A percentile compares a stretch with the other conserved stretches of the same genome.
phyloP scores from a whole-genome alignment of 805 yeast genomes.

The Candida fluviatilis region DNA sequence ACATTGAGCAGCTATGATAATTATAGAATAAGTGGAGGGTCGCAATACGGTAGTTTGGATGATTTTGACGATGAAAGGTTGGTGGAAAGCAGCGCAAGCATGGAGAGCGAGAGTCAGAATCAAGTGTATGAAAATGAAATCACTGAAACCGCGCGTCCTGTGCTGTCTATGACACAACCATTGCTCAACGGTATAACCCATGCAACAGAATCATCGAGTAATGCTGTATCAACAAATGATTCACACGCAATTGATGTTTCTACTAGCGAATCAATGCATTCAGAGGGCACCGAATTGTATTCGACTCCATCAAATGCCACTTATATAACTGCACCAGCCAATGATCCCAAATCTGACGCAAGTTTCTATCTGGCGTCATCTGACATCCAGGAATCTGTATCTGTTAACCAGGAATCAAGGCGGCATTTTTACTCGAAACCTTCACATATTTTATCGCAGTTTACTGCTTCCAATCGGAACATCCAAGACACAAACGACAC shows the following conservation, averaged over 20 bases:
- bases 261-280: no score
- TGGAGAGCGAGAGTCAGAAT: background rate
- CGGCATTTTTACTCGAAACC: constrained; percentile 2
- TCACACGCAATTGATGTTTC: no score
- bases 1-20: constrained; percentile 11
- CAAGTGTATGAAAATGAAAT: background rate
- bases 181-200: no score
- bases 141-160: no score
- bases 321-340: no score
- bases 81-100: background rate
- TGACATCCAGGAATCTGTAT: background rate
- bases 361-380: constrained; percentile 1
- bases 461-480: background rate
- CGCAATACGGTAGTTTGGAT: constrained; percentile 20
- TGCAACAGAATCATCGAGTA: no score
- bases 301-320: no score
- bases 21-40: constrained; percentile 2
- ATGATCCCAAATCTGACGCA: background rate
- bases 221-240: no score
- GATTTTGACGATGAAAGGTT: constrained; percentile 13
- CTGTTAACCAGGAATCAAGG: background rate
- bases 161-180: no score
- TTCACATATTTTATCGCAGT: background rate
- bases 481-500: background rate
- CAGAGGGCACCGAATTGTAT: no score